Evolutionary conservation across 2,329 filamentous ascomycete genomes (phyloP), one percentile per base, ranked within the genome.

Genomic region (Sclerotinia minor): DNA sequence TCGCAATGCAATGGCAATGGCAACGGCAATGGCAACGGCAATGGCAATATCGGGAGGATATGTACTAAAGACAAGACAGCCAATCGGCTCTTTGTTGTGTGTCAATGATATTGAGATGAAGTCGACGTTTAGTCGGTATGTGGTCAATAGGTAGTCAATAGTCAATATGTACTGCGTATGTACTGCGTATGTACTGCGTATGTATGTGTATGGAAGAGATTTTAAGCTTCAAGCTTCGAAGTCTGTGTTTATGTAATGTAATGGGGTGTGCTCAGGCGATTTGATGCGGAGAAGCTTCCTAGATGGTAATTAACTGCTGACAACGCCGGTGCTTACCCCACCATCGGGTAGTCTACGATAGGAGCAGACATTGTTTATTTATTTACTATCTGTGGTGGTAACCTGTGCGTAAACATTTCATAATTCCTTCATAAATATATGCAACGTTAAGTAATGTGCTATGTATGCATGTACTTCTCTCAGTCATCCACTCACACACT

Each of bases 221-320:
- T 38, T 38, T 38, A 38, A 38, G 52, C 52, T 54, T n/a, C 52
- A 7, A 35, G n/a, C n/a, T n/a, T n/a, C n/a, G n/a, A n/a, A n/a
- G 29, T 32, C 6, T 32, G n/a, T 57, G 54, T 35, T 41, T 57
- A 57, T 41, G 54, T 57, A 57, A 57, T 54, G 21, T 38, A 38
- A 57, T 57, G 53, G 17, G 17, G 9, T 8, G 53, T 54, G 52
- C 29, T 57, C 35, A 24, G 53, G n/a, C 32, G 21, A 54, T 58
- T 24, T 11, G 38, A 44, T 17, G 17, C 15, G 54, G 54, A 26
- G 54, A 41, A 17, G 1, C 54, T 58, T 58, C 54, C 54, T 44
- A 58, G 24, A 58, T 26, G 17, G 54, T 57, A 41, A 21, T 57
- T 24, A 15, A n/a, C 21, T 41, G 54, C 54, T 57, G 54, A 41